phyloP scores from a whole-genome alignment of 768 basidiomycete genomes.

The Lentinus tigrinus region DNA sequence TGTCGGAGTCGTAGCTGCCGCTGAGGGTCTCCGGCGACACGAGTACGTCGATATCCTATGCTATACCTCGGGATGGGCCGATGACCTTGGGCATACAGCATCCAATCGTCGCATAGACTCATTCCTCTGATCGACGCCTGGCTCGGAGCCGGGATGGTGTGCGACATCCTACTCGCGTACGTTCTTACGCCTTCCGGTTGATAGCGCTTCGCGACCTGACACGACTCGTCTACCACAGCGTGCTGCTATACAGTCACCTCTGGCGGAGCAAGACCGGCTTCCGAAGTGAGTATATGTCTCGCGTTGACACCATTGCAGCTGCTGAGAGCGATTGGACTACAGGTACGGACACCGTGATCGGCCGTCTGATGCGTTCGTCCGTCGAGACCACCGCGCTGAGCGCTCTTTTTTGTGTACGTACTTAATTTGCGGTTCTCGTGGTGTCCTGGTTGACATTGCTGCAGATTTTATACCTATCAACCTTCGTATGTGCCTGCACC shows the following conservation, averaged over 20 bases:
- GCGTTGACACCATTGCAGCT: not conserved
- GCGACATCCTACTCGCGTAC: not conserved
- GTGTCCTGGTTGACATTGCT: not conserved
- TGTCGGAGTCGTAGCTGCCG: not conserved
- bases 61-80: not conserved
- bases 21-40: not conserved
- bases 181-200: not conserved
- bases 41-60: not conserved
- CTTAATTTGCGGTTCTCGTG: not conserved
- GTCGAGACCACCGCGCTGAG: slow-evolving; percentile 1
- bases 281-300: not conserved
- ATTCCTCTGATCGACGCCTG: not conserved
- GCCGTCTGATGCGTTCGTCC: slow-evolving; percentile 5
- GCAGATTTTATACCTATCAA: not conserved
- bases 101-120: not conserved
- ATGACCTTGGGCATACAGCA: not conserved
- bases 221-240: not conserved
- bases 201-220: no score
- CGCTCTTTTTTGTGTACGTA: not conserved
- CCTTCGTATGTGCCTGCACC: not conserved
- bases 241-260: not conserved
- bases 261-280: not conserved
- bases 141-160: not conserved
- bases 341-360: slow-evolving; percentile 3
- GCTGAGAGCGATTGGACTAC: no score